Evolutionary conservation across 176 grass and related monocot genomes (phyloP).

Genomic region (Cenchrus fungigraminus): DNA sequence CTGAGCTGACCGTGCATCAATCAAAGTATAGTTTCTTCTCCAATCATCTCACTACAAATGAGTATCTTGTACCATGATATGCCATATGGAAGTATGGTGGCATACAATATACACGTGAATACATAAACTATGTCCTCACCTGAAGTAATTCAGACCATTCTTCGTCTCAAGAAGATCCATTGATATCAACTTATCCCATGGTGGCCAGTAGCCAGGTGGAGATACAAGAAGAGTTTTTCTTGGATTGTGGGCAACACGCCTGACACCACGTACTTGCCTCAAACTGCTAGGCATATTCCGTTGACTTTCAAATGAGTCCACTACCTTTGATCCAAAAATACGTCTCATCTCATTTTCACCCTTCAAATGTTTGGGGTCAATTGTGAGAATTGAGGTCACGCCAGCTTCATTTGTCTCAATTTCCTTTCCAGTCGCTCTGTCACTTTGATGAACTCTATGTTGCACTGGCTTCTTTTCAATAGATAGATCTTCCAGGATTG

Average conservation of each 20-base stretch:
- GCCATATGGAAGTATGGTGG: not conserved
- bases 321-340: constrained; percentile 99
- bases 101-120: not conserved
- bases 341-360: constrained; percentile 94
- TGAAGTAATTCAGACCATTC: constrained; percentile 84
- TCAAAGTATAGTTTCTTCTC: constrained; percentile 24
- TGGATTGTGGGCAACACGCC: constrained; percentile 66
- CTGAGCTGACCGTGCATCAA: not conserved
- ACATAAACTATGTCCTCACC: constrained; percentile 47
- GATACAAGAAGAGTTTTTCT: constrained; percentile 88
- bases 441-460: constrained; percentile 43
- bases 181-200: constrained; percentile 85
- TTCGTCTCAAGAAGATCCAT: constrained; percentile 91
- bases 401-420: constrained; percentile 37
- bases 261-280: constrained; percentile 77
- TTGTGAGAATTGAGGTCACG: constrained; percentile 56
- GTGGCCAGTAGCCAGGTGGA: constrained; percentile 72
- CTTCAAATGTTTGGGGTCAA: constrained; percentile 88
- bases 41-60: not conserved
- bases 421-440: constrained; percentile 54
- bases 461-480: constrained; percentile 56
- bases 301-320: constrained; percentile 95
- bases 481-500: constrained; percentile 84
- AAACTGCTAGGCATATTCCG: constrained; percentile 58
- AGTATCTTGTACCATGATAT: not conserved